Evolutionary conservation across 495 filamentous ascomycete species (phyloP), one percentile per base, ranked within the genome.

Genomic region (Neurospora sp.): DNA sequence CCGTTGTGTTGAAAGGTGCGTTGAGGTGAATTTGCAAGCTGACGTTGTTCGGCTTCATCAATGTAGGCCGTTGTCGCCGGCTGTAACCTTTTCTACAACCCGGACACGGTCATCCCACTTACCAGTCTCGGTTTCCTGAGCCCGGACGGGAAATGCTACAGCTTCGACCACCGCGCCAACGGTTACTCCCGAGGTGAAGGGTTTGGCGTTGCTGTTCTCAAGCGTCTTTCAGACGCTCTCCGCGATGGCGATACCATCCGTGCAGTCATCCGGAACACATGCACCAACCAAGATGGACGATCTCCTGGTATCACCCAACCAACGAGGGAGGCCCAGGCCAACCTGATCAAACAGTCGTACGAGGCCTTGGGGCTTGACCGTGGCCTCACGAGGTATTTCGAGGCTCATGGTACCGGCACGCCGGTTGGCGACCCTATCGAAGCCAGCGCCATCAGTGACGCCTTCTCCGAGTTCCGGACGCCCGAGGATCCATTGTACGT

Each of bases 161-260:
- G 85, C 9, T 93, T 90, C 74, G 88, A 90, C 74, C 81, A 83
- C 0, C 72, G 75, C 0, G 91, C 89, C 7, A 82, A 90, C 77
- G 91, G 91, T 0, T 93, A 90, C 77, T 87, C 79, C 0, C 79
- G 90, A 6, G 91, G 83, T 1, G 91, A 93, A 71, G 90, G 85
- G 1, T 73, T 90, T 12, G 82, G 80, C 31, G 81, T 81, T 1
- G 38, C 91, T 1, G 79, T 86, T 3, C 41, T 93, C 1, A 92
- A 92, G 77, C 76, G 72, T 11, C 76, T 91, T 2, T 69, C 68
- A 1, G 83, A 86, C 42, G 90, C 86, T 4, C 42, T 86, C 6
- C 39, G 69, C 0, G 82, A 86, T 69, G 82, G 82, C 3, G 83
- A 88, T 72, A 84, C 84, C 12, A 88, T 92, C 41, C 82, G 89